These are phyloP conservation scores for Aspergillus nomiae DNA, from an alignment of 2,329 filamentous ascomycete species.

Conservation along the genomic window DNA sequence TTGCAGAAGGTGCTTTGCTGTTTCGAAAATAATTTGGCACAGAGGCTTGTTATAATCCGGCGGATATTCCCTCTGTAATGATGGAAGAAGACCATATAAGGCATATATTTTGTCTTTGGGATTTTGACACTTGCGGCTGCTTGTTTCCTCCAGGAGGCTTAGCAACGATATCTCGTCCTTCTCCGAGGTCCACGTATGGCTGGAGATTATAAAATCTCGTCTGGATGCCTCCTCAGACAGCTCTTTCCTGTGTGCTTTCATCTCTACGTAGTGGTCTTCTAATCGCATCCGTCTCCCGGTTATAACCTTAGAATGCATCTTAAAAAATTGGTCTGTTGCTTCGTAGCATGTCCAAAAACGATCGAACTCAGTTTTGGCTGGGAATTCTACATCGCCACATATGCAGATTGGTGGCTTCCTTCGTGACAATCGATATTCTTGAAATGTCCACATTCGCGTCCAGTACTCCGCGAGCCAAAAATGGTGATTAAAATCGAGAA, in stretches of 20 bases:
- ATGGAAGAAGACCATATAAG: constrained; percentile 5
- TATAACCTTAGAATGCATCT: too few species aligned
- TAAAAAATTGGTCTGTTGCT: too few species aligned
- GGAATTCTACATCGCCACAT: background rate
- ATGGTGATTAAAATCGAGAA: too few species aligned
- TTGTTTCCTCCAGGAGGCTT: background rate
- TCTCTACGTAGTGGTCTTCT: too few species aligned
- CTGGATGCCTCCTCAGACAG: too few species aligned
- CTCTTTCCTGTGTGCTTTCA: too few species aligned
- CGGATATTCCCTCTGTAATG: constrained; percentile 4
- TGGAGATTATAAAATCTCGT: too few species aligned
- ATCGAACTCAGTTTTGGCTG: too few species aligned
- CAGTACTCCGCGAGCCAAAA: background rate
- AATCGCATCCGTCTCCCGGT: too few species aligned
- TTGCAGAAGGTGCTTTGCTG: constrained; percentile 5
- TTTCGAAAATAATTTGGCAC: background rate
- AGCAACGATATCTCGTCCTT: too few species aligned
- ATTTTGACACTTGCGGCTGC: constrained; percentile 7
- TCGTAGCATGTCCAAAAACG: too few species aligned
- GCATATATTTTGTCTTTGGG: constrained; percentile 9
- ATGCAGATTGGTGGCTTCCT: constrained; percentile 6
- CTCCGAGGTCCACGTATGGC: too few species aligned
- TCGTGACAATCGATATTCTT: constrained; percentile 9
- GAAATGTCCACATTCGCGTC: constrained; percentile 13
- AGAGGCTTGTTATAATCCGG: constrained; percentile 6